These are phyloP conservation scores for Fallopia convolvulus DNA, from an alignment of 148 eudicot species.

Conservation along the genomic window DNA sequence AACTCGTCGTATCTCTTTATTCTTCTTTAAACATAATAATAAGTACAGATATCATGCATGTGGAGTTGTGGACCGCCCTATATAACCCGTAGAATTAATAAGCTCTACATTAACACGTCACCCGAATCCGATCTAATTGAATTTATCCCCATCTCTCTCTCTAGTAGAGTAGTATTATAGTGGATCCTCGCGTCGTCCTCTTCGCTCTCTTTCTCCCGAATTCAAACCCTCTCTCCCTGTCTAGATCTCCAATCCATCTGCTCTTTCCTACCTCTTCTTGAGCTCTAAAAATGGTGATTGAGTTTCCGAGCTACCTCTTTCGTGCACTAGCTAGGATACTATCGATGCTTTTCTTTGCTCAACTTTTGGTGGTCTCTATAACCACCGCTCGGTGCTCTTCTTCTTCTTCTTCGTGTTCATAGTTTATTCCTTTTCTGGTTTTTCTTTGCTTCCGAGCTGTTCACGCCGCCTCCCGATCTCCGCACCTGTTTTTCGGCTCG, in stretches of 20 bases:
- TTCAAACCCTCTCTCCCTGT: not conserved
- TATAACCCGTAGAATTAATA: too few species aligned
- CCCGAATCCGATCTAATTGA: not conserved
- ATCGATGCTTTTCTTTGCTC: not conserved
- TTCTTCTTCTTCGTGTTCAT: not conserved
- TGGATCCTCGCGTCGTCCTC: not conserved
- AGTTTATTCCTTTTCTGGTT: not conserved
- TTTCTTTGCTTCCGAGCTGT: not conserved
- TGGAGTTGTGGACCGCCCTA: too few species aligned
- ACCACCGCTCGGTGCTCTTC: not conserved
- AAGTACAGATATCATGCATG: too few species aligned
- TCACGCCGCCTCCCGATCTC: not conserved
- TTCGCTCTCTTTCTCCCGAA: not conserved
- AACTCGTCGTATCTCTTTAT: too few species aligned
- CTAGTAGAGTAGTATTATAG: not conserved
- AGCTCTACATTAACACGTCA: not conserved
- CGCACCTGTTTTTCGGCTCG: not conserved
- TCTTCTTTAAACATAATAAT: too few species aligned
- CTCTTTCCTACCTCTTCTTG: not conserved
- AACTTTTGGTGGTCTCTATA: not conserved
- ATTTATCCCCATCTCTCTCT: not conserved
- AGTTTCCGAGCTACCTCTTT: constrained; percentile 10
- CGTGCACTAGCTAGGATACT: not conserved
- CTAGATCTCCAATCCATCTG: not conserved
- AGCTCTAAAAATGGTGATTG: constrained; percentile 20